A percentile compares a stretch with the other conserved stretches of the same genome.
Evolutionary conservation across 2,329 filamentous ascomycete genomes (phyloP).

Genomic region (Stagonosporopsis vannaccii): DNA sequence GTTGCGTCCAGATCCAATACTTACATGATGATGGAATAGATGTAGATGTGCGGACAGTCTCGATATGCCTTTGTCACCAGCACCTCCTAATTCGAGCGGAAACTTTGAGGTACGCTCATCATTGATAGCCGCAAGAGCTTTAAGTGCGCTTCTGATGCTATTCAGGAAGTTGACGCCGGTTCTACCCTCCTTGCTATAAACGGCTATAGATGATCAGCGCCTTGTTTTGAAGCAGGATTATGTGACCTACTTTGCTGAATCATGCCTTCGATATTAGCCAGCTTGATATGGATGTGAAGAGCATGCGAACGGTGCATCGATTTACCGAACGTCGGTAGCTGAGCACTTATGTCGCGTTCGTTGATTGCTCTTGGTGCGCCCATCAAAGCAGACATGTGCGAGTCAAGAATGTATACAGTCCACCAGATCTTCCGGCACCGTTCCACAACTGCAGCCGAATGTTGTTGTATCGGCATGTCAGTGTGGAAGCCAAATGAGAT

Average conservation of each 20-base stretch:
- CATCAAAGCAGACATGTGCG: conserved; percentile 2
- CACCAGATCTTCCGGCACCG: conserved; percentile 3
- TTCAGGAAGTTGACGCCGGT: conserved; percentile 1
- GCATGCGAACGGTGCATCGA: neutral
- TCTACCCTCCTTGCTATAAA: neutral
- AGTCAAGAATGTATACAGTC: conserved; percentile 1
- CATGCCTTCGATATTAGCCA: conserved; percentile 2
- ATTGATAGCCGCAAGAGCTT: conserved; percentile 1
- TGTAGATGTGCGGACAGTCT: neutral
- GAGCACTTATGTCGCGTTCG: conserved; percentile 3
- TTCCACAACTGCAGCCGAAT: neutral
- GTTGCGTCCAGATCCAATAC: neutral
- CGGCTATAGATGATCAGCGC: neutral
- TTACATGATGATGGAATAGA: conserved; percentile 4
- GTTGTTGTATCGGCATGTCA: neutral
- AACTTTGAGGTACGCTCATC: neutral
- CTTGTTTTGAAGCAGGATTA: neutral
- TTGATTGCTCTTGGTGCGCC: conserved; percentile 1
- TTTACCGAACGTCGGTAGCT: neutral
- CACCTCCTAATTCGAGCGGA: neutral
- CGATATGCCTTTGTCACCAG: neutral
- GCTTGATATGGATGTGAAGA: neutral
- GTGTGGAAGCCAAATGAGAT: conserved; percentile 2
- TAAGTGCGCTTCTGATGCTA: neutral
- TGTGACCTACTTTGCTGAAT: neutral